A percentile compares a stretch with the other conserved stretches of the same genome.
Conservation (phyloP, 352 stramenopile species). For the Globisporangium abappressorium region DNA sequence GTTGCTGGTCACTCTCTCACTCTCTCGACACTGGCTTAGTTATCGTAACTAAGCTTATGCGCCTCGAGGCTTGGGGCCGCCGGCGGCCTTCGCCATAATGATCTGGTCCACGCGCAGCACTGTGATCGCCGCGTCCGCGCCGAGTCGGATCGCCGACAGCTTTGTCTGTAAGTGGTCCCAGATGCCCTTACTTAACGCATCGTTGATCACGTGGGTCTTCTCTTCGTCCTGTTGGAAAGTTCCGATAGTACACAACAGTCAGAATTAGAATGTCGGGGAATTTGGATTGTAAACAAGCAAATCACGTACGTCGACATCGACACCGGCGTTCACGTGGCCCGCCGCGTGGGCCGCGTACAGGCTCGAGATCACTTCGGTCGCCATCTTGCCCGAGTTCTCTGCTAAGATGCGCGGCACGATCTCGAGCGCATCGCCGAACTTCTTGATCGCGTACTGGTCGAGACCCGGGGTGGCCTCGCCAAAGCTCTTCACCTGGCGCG, state of each 20-base stretch:
- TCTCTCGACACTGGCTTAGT: background rate
- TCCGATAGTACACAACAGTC: constrained; percentile 17
- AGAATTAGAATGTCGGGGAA: constrained; percentile 8
- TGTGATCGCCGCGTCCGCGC: constrained; percentile 97
- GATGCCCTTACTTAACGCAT: constrained; percentile 75
- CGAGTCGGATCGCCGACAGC: constrained; percentile 95
- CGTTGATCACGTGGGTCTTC: constrained; percentile 76
- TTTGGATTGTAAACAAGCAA: background rate
- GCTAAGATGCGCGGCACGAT: constrained; percentile 97
- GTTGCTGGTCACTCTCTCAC: background rate
- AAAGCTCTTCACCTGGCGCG: constrained; percentile 92
- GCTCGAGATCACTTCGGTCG: constrained; percentile 91
- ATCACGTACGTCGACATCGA: constrained; percentile 91
- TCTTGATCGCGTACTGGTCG: constrained; percentile 99
- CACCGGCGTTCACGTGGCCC: constrained; percentile 88
- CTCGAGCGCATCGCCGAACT: constrained; percentile 98
- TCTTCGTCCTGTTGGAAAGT: constrained; percentile 51
- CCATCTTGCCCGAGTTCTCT: constrained; percentile 97
- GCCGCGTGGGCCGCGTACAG: constrained; percentile 94
- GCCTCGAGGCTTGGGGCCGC: constrained; percentile 91
- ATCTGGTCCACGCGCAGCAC: constrained; percentile 99
- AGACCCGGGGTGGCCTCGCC: constrained; percentile 95
- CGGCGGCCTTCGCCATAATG: constrained; percentile 98
- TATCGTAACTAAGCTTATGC: constrained; percentile 9
- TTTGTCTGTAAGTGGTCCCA: constrained; percentile 97